phyloP scores from a whole-genome alignment of 2,329 filamentous ascomycete species.

The Juglanconis juglandina region DNA sequence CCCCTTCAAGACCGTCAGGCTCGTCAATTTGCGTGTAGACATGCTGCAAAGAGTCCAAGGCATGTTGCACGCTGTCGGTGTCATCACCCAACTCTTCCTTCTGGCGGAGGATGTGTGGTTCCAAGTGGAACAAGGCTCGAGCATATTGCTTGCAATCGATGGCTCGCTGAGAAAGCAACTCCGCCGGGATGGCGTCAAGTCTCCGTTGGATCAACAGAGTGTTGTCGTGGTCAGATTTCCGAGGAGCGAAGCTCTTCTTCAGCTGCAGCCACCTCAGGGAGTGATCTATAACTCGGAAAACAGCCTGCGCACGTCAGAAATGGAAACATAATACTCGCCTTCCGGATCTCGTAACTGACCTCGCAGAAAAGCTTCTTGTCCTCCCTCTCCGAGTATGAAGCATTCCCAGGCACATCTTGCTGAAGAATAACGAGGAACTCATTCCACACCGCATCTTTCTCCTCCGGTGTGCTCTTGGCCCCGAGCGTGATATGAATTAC shows the following conservation, averaged over 20 bases:
- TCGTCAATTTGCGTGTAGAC: slow-evolving; percentile 98
- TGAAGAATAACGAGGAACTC: slow-evolving; percentile 76
- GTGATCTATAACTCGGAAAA: slow-evolving; percentile 90
- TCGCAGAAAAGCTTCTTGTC: slow-evolving; percentile 83
- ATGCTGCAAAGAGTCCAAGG: slow-evolving; percentile 78
- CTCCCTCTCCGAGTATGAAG: slow-evolving; percentile 62
- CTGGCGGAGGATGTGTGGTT: slow-evolving; percentile 69
- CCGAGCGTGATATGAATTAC: slow-evolving; percentile 79
- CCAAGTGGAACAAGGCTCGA: slow-evolving; percentile 88
- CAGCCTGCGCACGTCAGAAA: slow-evolving; percentile 53
- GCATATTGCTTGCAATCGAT: slow-evolving; percentile 94
- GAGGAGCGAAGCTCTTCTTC: slow-evolving; percentile 49
- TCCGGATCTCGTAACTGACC: slow-evolving; percentile 44
- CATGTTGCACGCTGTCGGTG: slow-evolving; percentile 54
- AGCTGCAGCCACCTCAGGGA: slow-evolving; percentile 84
- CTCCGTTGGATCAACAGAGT: slow-evolving; percentile 47
- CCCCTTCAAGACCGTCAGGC: slow-evolving; percentile 91
- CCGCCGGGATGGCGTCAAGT: slow-evolving; percentile 63
- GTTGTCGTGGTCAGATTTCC: slow-evolving; percentile 44
- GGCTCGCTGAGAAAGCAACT: slow-evolving; percentile 75
- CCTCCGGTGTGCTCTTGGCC: slow-evolving; percentile 55
- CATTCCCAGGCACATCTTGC: slow-evolving; percentile 48
- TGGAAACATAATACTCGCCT: background rate
- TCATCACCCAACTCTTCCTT: slow-evolving; percentile 44
- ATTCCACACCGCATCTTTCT: slow-evolving; percentile 61